phyloP scores from a whole-genome alignment of 1,139 yeast genomes.

The Blastobotrys petasosporus region DNA sequence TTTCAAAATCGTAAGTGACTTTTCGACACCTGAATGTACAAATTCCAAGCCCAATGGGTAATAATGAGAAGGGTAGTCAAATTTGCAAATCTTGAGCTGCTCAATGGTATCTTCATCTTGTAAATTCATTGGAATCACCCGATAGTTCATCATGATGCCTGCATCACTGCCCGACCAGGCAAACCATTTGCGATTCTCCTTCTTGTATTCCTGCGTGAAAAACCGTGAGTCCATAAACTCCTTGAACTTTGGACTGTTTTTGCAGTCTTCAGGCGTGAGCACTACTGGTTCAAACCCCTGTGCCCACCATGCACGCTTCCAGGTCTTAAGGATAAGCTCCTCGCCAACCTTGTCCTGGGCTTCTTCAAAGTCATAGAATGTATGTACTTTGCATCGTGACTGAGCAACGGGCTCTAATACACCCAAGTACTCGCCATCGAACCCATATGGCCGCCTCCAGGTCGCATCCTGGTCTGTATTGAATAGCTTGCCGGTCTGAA shows the following conservation, averaged over 20 bases:
- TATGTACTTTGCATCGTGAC: conserved; percentile 21
- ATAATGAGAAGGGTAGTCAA: conserved; percentile 15
- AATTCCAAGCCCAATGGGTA: conserved; percentile 17
- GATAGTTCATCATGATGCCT: conserved; percentile 27
- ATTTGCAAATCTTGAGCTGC: conserved; percentile 13
- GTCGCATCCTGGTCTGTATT: conserved; percentile 9
- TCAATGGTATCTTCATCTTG: conserved; percentile 12
- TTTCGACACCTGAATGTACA: conserved; percentile 9
- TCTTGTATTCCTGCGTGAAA: conserved; percentile 9
- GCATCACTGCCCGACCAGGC: conserved; percentile 30
- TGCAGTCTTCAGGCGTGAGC: conserved; percentile 21
- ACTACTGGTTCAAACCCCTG: conserved; percentile 32
- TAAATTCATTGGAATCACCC: conserved; percentile 24
- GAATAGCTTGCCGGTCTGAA: conserved; percentile 14
- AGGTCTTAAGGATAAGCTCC: conserved; percentile 22
- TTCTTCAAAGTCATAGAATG: conserved; percentile 21
- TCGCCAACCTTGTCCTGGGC: conserved; percentile 16
- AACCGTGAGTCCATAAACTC: conserved; percentile 12
- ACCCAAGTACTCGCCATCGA: conserved; percentile 5
- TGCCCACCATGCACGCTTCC: conserved; percentile 33
- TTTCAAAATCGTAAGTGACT: background rate
- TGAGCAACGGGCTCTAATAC: conserved; percentile 6
- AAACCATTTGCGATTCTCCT: conserved; percentile 18
- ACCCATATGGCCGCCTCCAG: conserved; percentile 16
- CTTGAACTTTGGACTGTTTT: conserved; percentile 19